Percentiles rank a stretch among this genome's conserved stretches.
These are phyloP conservation scores for Acidomyces sp. DNA, from an alignment of 495 filamentous ascomycete genomes.

Conservation along the genomic window DNA sequence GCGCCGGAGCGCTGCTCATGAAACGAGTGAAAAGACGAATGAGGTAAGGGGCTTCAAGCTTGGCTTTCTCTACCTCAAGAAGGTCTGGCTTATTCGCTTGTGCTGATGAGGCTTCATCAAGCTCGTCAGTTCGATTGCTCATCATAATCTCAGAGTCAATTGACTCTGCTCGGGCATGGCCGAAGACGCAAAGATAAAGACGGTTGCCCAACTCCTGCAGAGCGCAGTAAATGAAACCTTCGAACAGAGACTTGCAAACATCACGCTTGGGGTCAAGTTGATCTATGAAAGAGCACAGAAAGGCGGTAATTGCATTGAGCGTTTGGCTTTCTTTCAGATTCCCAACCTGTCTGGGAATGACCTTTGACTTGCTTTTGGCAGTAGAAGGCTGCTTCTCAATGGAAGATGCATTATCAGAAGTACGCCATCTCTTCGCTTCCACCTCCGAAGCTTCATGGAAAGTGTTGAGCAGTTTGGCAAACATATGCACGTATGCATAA, in stretches of 20 bases:
- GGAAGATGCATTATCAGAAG: not conserved
- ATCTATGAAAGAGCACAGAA: conserved; percentile 12
- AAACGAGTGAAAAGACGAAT: conserved; percentile 23
- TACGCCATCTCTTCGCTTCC: not conserved
- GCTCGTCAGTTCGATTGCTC: not conserved
- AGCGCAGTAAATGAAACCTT: conserved; percentile 25
- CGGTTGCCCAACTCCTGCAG: conserved; percentile 21
- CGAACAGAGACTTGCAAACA: conserved; percentile 24
- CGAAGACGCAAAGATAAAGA: conserved; percentile 22
- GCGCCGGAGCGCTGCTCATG: conserved; percentile 22
- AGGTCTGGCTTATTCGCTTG: too few species aligned
- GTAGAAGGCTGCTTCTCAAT: not conserved
- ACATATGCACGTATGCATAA: conserved; percentile 15
- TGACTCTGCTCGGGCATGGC: conserved; percentile 13
- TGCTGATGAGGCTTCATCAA: conserved; percentile 4
- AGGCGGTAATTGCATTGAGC: conserved; percentile 6
- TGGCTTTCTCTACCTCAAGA: conserved; percentile 9
- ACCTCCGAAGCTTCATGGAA: conserved; percentile 5
- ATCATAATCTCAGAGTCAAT: conserved; percentile 21
- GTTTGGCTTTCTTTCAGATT: conserved; percentile 3
- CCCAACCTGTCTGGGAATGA: not conserved
- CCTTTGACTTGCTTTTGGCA: conserved; percentile 6
- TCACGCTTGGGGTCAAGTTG: conserved; percentile 13
- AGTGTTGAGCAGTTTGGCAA: conserved; percentile 5
- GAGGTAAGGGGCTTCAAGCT: conserved; percentile 22